Percentiles rank a stretch among this genome's conserved stretches.
Evolutionary conservation across 768 basidiomycete species (phyloP).

Genomic region (Tephrocybe rancida): DNA sequence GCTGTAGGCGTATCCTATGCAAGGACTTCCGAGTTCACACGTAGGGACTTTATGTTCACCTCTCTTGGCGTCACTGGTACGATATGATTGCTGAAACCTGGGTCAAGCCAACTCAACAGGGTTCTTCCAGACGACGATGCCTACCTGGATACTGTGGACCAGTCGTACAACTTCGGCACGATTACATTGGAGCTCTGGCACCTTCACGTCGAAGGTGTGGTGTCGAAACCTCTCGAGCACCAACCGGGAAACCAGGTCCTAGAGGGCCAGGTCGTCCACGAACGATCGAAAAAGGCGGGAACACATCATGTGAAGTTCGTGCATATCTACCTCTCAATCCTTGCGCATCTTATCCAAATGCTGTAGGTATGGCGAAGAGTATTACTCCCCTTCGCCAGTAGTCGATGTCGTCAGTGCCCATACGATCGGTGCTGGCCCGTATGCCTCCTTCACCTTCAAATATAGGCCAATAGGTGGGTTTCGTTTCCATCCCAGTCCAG

Average conservation of each 20-base stretch:
- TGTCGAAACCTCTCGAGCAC: conserved; percentile 25
- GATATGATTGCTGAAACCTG: conserved; percentile 22
- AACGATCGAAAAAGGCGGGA: conserved; percentile 34
- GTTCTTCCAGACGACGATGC: conserved; percentile 11
- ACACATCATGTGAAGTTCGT: conserved; percentile 33
- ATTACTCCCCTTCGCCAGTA: conserved; percentile 25
- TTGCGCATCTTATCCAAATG: not conserved
- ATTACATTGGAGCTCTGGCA: conserved; percentile 35
- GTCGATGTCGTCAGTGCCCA: conserved; percentile 31
- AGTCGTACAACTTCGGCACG: conserved; percentile 24
- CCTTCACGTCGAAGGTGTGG: conserved; percentile 23
- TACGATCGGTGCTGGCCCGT: conserved; percentile 24
- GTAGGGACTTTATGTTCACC: conserved; percentile 12
- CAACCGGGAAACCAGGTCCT: conserved; percentile 23
- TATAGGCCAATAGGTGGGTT: conserved; percentile 35
- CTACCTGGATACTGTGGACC: conserved; percentile 15
- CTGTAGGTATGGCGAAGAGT: conserved; percentile 32
- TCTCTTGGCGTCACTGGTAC: conserved; percentile 10
- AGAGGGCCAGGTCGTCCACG: conserved; percentile 31
- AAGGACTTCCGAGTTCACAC: conserved; percentile 8
- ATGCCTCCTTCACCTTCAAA: conserved; percentile 32
- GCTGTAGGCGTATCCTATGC: conserved; percentile 20
- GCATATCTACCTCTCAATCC: not conserved
- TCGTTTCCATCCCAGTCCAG: not conserved
- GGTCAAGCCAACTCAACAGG: conserved; percentile 20